phyloP scores from a whole-genome alignment of 208 protist genomes.

The Phytomonas serpens region DNA sequence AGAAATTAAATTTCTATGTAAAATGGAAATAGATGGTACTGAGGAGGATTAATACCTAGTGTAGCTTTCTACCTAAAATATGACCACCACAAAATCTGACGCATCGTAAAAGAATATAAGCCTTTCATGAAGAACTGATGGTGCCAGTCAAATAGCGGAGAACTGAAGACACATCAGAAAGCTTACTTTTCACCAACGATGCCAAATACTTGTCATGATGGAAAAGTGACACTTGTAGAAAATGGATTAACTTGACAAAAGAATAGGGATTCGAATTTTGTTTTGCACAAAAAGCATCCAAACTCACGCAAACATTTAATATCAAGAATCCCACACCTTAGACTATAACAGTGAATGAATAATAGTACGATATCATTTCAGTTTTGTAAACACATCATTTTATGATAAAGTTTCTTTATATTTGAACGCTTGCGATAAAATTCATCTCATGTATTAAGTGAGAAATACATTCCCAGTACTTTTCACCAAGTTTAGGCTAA shows the following conservation, averaged over 20 bases:
- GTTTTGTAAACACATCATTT: neutral
- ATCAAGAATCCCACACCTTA: neutral
- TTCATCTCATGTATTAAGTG: neutral
- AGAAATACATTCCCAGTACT: neutral
- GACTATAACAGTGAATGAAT: neutral
- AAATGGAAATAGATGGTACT: neutral
- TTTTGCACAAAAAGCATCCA: neutral
- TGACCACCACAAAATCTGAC: neutral
- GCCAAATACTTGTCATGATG: neutral
- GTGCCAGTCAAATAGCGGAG: neutral
- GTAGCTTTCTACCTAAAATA: neutral
- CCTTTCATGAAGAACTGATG: neutral
- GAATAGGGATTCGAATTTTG: neutral
- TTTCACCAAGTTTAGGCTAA: neutral
- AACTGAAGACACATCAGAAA: neutral
- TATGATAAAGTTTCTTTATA: neutral
- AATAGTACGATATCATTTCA: neutral
- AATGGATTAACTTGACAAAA: constrained; percentile 2
- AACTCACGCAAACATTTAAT: neutral
- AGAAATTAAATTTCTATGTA: neutral
- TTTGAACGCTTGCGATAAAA: neutral
- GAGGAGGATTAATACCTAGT: neutral
- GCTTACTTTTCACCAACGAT: neutral
- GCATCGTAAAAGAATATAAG: neutral
- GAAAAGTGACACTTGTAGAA: neutral